Conservation (phyloP, 1,139 yeast genomes). For the Geotrichum europaeum region DNA sequence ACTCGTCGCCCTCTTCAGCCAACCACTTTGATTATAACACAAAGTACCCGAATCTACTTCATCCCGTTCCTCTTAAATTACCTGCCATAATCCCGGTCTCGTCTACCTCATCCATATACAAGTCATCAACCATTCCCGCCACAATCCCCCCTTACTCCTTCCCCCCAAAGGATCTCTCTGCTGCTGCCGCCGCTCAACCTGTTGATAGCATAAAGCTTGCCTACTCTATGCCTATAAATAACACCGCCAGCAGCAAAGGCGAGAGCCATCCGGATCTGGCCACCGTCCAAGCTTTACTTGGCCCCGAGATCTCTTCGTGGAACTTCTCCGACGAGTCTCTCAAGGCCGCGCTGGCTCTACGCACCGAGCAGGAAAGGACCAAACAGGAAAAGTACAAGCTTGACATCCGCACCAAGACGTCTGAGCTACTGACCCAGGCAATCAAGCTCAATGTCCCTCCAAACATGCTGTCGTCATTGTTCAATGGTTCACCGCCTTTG, state of each 20-base stretch:
- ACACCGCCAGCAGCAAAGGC: slow-evolving; percentile 1
- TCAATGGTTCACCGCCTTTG: slow-evolving; percentile 28
- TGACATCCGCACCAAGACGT: slow-evolving; percentile 55
- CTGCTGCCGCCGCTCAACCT: neutral
- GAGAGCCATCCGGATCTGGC: slow-evolving; percentile 6
- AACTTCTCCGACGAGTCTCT: slow-evolving; percentile 60
- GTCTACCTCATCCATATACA: neutral
- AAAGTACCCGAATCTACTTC: neutral
- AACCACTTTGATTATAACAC: neutral
- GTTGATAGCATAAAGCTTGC: neutral
- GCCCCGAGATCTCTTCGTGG: slow-evolving; percentile 50
- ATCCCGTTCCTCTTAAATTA: neutral
- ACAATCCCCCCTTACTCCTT: slow-evolving; percentile 5
- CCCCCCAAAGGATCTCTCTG: slow-evolving; percentile 3
- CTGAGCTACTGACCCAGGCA: slow-evolving; percentile 60
- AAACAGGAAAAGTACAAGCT: slow-evolving; percentile 71
- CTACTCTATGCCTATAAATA: slow-evolving; percentile 4
- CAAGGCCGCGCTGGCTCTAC: slow-evolving; percentile 55
- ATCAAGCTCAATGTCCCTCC: slow-evolving; percentile 61
- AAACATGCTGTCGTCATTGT: slow-evolving; percentile 58
- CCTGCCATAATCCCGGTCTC: neutral
- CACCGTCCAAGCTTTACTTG: slow-evolving; percentile 39
- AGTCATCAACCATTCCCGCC: neutral
- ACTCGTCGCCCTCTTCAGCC: neutral
- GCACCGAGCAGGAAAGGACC: slow-evolving; percentile 74